Evolutionary conservation across 129 eudicot species (phyloP).

Genomic region (Arctium lappa): DNA sequence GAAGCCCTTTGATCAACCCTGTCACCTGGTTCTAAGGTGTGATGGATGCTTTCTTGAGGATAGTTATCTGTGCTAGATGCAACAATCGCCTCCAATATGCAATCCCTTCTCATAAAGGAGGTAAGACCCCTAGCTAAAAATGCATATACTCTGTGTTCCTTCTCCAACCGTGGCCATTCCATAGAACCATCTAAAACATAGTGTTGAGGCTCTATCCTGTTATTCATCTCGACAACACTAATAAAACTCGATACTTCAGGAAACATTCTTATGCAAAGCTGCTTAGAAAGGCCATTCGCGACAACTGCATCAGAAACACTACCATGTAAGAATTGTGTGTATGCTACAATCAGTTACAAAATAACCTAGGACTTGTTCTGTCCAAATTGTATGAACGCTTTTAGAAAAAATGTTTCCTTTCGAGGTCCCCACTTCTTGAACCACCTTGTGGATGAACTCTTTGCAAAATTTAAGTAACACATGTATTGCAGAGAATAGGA

Average conservation of each 20-base stretch:
- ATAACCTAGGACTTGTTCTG: not conserved
- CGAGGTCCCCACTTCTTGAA: not conserved
- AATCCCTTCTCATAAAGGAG: slow-evolving; percentile 37
- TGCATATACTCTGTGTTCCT: slow-evolving; percentile 57
- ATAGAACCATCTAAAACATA: slow-evolving; percentile 9
- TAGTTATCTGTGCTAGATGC: slow-evolving; percentile 86
- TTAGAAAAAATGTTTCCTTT: not conserved
- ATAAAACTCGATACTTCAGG: slow-evolving; percentile 49
- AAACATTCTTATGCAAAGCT: slow-evolving; percentile 51
- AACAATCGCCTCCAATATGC: slow-evolving; percentile 58
- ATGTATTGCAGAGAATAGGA: not conserved
- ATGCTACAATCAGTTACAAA: not conserved
- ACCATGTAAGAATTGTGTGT: not conserved
- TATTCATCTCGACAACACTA: slow-evolving; percentile 39
- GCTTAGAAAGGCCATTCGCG: slow-evolving; percentile 56
- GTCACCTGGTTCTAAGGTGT: slow-evolving; percentile 63
- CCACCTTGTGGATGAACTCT: not conserved
- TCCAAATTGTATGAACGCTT: too few relatives aligned
- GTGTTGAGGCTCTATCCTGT: slow-evolving; percentile 27
- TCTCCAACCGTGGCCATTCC: slow-evolving; percentile 33
- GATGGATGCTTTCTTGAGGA: slow-evolving; percentile 67
- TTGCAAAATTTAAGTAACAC: not conserved
- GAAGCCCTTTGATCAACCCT: slow-evolving; percentile 55
- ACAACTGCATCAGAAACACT: slow-evolving; percentile 47
- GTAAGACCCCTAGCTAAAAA: slow-evolving; percentile 48